These are phyloP conservation scores for Fraxinus americana DNA, from an alignment of 257 asterid species.

Conservation along the genomic window DNA sequence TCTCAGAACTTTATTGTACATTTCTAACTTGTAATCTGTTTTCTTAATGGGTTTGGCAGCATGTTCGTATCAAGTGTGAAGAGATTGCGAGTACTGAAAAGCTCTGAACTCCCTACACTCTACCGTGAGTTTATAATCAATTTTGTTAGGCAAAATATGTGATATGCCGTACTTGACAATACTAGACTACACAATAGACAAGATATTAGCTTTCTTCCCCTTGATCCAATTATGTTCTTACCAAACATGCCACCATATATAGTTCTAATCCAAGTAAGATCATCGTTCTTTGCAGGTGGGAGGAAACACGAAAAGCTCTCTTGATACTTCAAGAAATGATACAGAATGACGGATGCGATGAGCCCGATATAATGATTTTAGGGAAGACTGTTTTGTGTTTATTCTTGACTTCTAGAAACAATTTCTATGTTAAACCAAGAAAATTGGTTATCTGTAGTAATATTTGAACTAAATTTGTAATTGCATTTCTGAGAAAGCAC, in stretches of 20 bases:
- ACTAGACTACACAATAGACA: neutral
- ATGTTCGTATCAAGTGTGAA: conserved; percentile 85
- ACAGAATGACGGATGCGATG: neutral
- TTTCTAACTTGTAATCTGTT: neutral
- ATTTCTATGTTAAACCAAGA: conserved; percentile 3
- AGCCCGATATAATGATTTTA: neutral
- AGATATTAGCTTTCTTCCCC: neutral
- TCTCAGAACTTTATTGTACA: neutral
- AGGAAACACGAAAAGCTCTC: conserved; percentile 45
- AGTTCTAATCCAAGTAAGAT: neutral
- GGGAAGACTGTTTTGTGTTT: conserved; percentile 3
- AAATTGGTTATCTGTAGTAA: conserved; percentile 12
- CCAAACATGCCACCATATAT: neutral
- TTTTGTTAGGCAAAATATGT: neutral
- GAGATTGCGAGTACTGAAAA: conserved; percentile 86
- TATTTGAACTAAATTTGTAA: conserved; percentile 6
- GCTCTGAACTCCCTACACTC: conserved; percentile 68
- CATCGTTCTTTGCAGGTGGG: conserved; percentile 49
- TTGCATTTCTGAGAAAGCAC: neutral
- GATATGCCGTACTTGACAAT: neutral
- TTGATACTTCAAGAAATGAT: conserved; percentile 14
- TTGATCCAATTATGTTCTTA: neutral
- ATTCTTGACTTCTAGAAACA: conserved; percentile 3
- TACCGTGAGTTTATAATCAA: conserved; percentile 49
- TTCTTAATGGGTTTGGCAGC: conserved; percentile 42